Base-by-base conservation (phyloP, 2,329 filamentous ascomycete species). In the Ploettnerulaceae sp. region DNA sequence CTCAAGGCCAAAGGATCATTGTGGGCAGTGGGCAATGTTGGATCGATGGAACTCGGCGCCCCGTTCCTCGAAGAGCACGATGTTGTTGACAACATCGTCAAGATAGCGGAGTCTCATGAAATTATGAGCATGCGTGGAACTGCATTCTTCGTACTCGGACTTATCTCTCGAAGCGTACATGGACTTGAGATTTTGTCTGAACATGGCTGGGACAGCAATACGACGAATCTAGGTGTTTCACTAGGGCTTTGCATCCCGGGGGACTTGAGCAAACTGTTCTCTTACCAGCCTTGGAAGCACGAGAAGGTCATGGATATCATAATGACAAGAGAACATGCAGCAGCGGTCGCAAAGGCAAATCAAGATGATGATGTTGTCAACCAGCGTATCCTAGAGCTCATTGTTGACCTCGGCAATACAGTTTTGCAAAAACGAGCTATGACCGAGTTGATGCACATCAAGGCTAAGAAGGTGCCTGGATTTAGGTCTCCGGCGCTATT, bases 11-110 rank as follows among this genome's bases (percentile, higher is more conserved):
- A 98, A 66, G 93, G 90, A 6, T 96, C 89, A 63, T 73, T 98
- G 37, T 98, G 93, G 93, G 93, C 93, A 0, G 89, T 98, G 1
- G 93, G 93, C 18, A 98, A 98, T 58, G 91, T 98, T 28, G 93
- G 93, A 0, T 96, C 90, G 0, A 97, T 98, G 90, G 91, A 97
- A 60, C 80, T 96, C 1, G 93, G 93, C 1, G 91, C 91, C 1
- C 89, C 89, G 0, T 98, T 98, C 64, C 74, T 98, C 3, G 93
- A 96, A 66, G 83, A 86, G 46, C 87, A 82, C 28, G 87, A 96
- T 55, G 89, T 97, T 28, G 89, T 97, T 14, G 80, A 84, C 60
- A 80, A 84, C 53, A 91, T 98, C 52, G 81, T 97, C 36, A 76
- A 81, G 53, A 96, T 98, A 62, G 93, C 93, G 1, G 88, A 95